Conservation (phyloP, 768 basidiomycete genomes). For the Termitomyces sp. region DNA sequence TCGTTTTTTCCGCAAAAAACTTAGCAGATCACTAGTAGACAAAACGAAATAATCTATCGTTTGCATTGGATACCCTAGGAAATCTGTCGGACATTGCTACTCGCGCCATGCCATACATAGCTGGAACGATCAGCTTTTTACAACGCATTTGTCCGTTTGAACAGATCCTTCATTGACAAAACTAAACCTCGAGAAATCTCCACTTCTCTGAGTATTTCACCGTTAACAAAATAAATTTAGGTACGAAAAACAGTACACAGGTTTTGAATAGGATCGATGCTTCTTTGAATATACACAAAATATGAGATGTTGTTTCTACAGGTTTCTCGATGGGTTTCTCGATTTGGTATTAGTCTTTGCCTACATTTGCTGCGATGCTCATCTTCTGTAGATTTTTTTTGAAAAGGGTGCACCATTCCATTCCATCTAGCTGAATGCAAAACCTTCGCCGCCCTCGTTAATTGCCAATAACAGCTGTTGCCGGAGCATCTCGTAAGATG, state of each 20-base stretch:
- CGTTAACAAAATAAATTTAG: neutral
- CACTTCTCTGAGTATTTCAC: too few species aligned
- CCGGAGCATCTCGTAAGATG: conserved; percentile 94
- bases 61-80: neutral
- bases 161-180: too few species aligned
- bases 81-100: neutral
- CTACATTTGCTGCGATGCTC: conserved; percentile 11
- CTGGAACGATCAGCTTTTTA: neutral
- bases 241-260: neutral
- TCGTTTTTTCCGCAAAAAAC: conserved; percentile 13
- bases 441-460: conserved; percentile 94
- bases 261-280: conserved; percentile 7
- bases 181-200: too few species aligned
- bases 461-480: conserved; percentile 89
- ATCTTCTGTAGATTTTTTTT: neutral
- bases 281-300: conserved; percentile 18
- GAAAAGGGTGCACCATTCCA: conserved; percentile 23
- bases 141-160: neutral
- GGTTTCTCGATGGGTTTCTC: conserved; percentile 8
- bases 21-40: conserved; percentile 5
- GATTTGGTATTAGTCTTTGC: conserved; percentile 13
- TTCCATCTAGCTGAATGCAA: conserved; percentile 64
- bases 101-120: neutral
- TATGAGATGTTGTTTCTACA: conserved; percentile 20
- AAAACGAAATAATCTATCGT: conserved; percentile 11